A percentile compares a stretch with the other conserved stretches of the same genome.
These are phyloP conservation scores for Eutypella sp. DNA, from an alignment of 2,329 filamentous ascomycete genomes.

Conservation along the genomic window DNA sequence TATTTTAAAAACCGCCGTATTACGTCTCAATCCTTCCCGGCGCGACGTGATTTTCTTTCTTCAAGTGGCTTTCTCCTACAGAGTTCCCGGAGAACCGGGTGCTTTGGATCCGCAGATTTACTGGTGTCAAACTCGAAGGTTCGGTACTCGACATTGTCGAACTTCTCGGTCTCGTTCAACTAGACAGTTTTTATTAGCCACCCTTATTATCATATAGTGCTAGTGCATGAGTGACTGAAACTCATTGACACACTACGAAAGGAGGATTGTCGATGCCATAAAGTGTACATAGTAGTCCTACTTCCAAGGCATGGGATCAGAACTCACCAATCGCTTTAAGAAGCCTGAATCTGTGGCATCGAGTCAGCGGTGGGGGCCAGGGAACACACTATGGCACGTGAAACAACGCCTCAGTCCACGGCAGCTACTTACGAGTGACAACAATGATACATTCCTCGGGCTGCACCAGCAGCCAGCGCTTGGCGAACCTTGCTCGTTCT, in stretches of 20 bases:
- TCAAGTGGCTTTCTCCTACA: slow-evolving; percentile 3
- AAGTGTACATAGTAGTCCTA: too few relatives aligned
- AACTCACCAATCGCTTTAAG: background rate
- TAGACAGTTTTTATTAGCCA: background rate
- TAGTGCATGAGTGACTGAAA: background rate
- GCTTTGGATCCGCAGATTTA: slow-evolving; percentile 9
- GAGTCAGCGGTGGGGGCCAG: background rate
- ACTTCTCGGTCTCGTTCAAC: slow-evolving; percentile 5
- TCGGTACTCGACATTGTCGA: slow-evolving; percentile 24
- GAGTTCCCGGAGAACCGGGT: slow-evolving; percentile 15
- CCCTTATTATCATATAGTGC: background rate
- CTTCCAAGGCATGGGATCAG: too few relatives aligned
- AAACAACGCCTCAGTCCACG: too few relatives aligned
- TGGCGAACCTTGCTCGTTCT: slow-evolving; percentile 20
- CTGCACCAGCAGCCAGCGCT: slow-evolving; percentile 23
- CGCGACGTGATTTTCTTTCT: background rate
- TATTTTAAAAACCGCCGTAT: too few relatives aligned
- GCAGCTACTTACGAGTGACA: slow-evolving; percentile 16
- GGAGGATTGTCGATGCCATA: too few relatives aligned
- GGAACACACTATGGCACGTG: too few relatives aligned
- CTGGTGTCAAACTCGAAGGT: slow-evolving; percentile 17
- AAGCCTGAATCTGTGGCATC: background rate
- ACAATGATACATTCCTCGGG: slow-evolving; percentile 25
- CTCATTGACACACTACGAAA: too few relatives aligned
- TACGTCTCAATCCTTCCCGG: background rate